Evolutionary conservation across 495 filamentous ascomycete genomes (phyloP), one percentile per base, ranked within the genome.

Genomic region (Darksidea phi): DNA sequence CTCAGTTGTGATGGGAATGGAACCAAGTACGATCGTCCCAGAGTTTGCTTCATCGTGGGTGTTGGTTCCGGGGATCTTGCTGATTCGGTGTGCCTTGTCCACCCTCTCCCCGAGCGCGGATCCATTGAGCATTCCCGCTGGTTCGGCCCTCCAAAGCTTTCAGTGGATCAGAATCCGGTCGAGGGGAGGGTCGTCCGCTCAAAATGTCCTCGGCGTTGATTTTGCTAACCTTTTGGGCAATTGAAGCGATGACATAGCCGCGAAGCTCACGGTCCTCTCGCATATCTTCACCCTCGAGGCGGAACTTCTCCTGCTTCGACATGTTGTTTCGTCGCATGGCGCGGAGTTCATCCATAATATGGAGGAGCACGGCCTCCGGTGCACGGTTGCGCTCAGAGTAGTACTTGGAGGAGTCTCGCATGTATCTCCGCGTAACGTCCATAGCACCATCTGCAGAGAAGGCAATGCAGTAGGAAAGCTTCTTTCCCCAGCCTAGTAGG

Each of bases 401-500:
- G 67, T 91, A 81, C 63, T 85, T 85, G 24, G 79, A 73, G n/a
- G 80, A 77, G 74, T 88, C 92, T 61, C 92, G 91, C 28, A 96
- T 90, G 67, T 99, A 99, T 61, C 94, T 88, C 15, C 93, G 85
- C 12, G 94, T 99, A 24, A 99, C 94, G 72, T 99, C 94, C 56
- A 88, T 92, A 28, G 90, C 92, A 41, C 94, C 94, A 64, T 99
- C 94, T 62, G 88, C 89, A 37, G 90, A 95, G 73, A 99, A 99
- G 38, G 94, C 94, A 59, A 99, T 85, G 76, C 91, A 96, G 76
- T 99, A 99, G 0, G 90, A 88, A 76, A 97, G 86, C 75, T 95
- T 93, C 73, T 92, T 90, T 53, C 86, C 82, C 94, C 94, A 98
- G 59, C 87, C 84, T 86, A 57, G 37, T 24, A 56, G 48, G 56